Base-by-base conservation (phyloP, 2,329 filamentous ascomycete genomes). In the Colletotrichum scovillei region DNA sequence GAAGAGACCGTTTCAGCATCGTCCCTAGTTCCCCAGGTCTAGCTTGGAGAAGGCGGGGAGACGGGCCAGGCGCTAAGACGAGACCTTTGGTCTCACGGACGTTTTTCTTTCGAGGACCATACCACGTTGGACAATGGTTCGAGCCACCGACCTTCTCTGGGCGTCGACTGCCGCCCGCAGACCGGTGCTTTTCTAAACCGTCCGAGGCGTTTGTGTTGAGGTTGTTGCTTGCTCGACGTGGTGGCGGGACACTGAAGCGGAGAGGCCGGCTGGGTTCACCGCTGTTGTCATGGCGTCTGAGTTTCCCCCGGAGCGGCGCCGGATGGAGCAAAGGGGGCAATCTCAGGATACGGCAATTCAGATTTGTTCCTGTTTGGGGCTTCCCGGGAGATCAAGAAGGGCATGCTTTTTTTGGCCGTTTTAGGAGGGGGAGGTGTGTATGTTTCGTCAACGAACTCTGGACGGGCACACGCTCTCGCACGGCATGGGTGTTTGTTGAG, bases 1-100 rank as follows among this genome's bases (percentile, higher is more conserved):
- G 32, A 73, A 24, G 46, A 55, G 42, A 38, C 60, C 60, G 70
- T 73, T 73, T 73, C 70, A 73, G 70, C 60, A 66, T 70, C 60
- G 70, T 60, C 70, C 26, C 22, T 49, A 28, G 42, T 22, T 42
- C 52, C 35, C 59, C 49, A 58, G 49, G 53, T 59, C 63, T 60
- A 63, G 42, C 28, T 59, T 52, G 65, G 70, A 56, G 70, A 38
- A 73, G 62, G 60, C 55, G 70, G 70, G 69, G 46, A 32, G 57
- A 60, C 63, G 67, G 60, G 30, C 24, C 38, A 38, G 46, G 60
- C 60, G 70, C 70, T 65, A 70, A 60, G 24, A 55, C 16, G 30
- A 60, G 22, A 35, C 16, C 53, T 63, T 8, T 32, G 16, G 58
- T 69, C 53, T 69, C 59, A 69, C 53, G 66, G 59, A 59, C 38